Percentiles rank a stretch among this genome's conserved stretches.
Conservation (phyloP, 768 basidiomycete genomes). For the Podaxis rugospora region DNA sequence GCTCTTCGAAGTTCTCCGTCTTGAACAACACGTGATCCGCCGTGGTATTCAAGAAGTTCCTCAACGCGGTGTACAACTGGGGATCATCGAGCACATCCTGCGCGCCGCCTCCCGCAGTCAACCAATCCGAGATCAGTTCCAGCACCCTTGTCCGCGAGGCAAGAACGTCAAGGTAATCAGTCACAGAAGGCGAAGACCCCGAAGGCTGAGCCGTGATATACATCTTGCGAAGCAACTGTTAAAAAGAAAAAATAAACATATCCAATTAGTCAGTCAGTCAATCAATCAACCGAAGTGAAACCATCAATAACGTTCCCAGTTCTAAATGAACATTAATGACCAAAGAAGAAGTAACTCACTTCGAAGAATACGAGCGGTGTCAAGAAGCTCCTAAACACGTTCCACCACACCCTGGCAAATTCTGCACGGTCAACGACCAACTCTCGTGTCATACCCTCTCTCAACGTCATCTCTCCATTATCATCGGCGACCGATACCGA, state of each 20-base stretch:
- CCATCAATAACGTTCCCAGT: not conserved
- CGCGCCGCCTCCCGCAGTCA: slow-evolving; percentile 67
- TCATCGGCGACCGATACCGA: slow-evolving; percentile 82
- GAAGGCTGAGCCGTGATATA: slow-evolving; percentile 51
- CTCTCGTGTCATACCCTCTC: slow-evolving; percentile 70
- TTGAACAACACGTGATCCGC: slow-evolving; percentile 50
- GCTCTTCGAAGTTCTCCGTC: slow-evolving; percentile 34
- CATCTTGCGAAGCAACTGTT: slow-evolving; percentile 70
- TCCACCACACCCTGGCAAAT: slow-evolving; percentile 81
- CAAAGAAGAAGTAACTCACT: slow-evolving; percentile 36
- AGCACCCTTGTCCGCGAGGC: slow-evolving; percentile 59
- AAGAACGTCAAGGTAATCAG: slow-evolving; percentile 46
- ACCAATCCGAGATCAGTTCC: slow-evolving; percentile 66
- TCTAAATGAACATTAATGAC: not conserved
- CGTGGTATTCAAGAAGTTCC: slow-evolving; percentile 53
- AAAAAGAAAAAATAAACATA: slow-evolving; percentile 6
- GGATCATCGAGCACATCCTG: slow-evolving; percentile 75
- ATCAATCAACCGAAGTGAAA: too few species aligned
- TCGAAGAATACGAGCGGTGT: slow-evolving; percentile 82
- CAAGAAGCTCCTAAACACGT: slow-evolving; percentile 75
- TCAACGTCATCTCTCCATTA: slow-evolving; percentile 78
- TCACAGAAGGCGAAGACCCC: slow-evolving; percentile 35
- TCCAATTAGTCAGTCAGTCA: not conserved
- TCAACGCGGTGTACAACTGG: slow-evolving; percentile 55
- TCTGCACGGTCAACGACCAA: slow-evolving; percentile 69